A percentile compares a stretch with the other conserved stretches of the same genome.
phyloP scores from a whole-genome alignment of 73 alveolate species.

The Breviolum minutum region DNA sequence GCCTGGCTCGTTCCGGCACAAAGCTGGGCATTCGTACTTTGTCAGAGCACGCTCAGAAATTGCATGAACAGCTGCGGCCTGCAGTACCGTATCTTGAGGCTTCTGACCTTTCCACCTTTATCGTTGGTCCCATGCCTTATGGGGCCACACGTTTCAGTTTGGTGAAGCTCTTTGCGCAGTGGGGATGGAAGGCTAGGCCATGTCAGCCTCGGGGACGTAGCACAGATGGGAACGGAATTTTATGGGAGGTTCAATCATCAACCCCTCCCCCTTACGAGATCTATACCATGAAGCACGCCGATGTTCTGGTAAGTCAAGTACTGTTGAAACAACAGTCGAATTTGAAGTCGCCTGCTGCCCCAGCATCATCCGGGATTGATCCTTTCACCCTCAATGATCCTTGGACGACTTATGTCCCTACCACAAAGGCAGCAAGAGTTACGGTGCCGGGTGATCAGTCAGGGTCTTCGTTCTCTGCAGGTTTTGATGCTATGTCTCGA shows the following conservation, averaged over 20 bases:
- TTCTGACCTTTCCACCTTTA: neutral
- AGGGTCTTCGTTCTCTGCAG: too few species aligned
- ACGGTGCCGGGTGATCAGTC: too few species aligned
- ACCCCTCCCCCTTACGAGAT: neutral
- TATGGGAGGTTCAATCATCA: neutral
- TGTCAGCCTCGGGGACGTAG: neutral
- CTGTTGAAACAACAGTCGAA: neutral
- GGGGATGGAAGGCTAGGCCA: too few species aligned
- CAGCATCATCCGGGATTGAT: neutral
- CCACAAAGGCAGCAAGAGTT: too few species aligned
- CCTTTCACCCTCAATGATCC: neutral
- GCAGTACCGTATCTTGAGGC: neutral
- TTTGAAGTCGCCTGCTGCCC: too few species aligned
- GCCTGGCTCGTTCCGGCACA: too few species aligned
- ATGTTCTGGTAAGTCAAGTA: neutral
- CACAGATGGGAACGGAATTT: neutral
- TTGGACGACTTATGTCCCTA: neutral
- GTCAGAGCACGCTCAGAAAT: neutral
- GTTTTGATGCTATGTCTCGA: too few species aligned
- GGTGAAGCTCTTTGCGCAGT: too few species aligned
- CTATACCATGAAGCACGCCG: neutral
- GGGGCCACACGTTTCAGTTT: neutral
- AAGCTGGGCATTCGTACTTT: neutral
- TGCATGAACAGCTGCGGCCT: neutral
- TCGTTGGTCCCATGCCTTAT: neutral